Conservation (phyloP, 2,329 filamentous ascomycete species). For the Lomentospora prolificans region DNA sequence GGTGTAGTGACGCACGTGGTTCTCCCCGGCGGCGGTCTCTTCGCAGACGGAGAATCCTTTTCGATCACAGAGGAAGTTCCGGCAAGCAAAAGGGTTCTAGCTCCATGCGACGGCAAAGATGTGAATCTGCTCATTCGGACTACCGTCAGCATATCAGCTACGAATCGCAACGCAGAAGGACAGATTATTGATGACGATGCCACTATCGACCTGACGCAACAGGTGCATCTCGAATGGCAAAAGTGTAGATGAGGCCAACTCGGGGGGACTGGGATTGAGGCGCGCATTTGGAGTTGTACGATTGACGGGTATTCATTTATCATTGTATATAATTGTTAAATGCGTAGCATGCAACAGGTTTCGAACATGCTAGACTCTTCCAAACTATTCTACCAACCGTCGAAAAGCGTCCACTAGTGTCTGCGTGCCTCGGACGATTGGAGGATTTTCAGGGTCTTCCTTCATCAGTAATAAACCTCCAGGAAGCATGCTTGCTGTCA, state of each 20-base stretch:
- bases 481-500: slow-evolving; percentile 15
- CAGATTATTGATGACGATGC: slow-evolving; percentile 1
- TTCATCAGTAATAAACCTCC: slow-evolving; percentile 15
- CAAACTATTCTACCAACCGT: neutral
- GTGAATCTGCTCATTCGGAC: slow-evolving; percentile 6
- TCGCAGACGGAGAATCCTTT: slow-evolving; percentile 1
- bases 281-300: neutral
- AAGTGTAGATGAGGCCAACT: neutral
- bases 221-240: slow-evolving; percentile 7
- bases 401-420: neutral
- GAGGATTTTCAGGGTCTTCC: neutral
- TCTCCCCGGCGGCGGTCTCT: neutral
- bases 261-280: neutral
- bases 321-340: neutral
- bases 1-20: neutral
- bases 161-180: neutral
- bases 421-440: neutral
- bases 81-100: neutral
- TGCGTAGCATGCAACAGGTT: too few species aligned
- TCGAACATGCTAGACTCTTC: neutral
- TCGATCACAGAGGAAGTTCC: slow-evolving; percentile 2
- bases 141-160: neutral
- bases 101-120: slow-evolving; percentile 7
- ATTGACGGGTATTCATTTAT: neutral
- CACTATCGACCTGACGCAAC: slow-evolving; percentile 7